Evolutionary conservation across 352 stramenopile genomes (phyloP), one percentile per base, ranked within the genome.

Genomic region (Lagenidium giganteum): DNA sequence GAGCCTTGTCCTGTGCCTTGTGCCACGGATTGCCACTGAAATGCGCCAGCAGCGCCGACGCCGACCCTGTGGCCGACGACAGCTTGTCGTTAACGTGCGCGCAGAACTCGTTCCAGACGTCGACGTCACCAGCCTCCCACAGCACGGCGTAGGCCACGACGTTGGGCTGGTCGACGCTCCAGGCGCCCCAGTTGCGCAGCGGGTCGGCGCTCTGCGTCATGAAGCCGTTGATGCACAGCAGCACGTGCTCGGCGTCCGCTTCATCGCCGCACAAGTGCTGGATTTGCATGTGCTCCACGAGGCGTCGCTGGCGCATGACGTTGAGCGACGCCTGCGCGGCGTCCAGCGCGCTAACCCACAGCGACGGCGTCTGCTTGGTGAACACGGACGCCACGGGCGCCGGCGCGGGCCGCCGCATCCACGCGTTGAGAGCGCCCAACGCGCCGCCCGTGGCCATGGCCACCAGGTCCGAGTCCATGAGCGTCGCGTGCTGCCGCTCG

Each of bases 171-270:
- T 45, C 47, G 14, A 55, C 33, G 25, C 50, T 68, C 77, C 76
- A 89, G 6, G 47, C 54, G 8, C 50, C 49, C 81, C 81, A 93
- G 44, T 90, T 90, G 32, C 35, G 51, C 16, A 45, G 63, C 26
- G 78, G 76, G 41, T 89, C 78, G 17, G 70, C 61, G 37, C 72
- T 68, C 25, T 91, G 76, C 21, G 81, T 91, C 81, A 93, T 93
- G 51, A 93, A 93, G 14, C 81, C 81, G 41, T 90, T 93, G 53
- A 93, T 72, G 42, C 78, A 89, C 31, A 93, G 61, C 47, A 90
- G 39, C 16, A 91, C 63, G 46, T 86, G 76, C 20, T 67, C 65
- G 31, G 64, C 69, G 12, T 45, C 64, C 22, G 60, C 47, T 39
- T 78, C 64, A 41, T 90, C 68, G n/a, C 81, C 81, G 33, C 70